Base-by-base conservation (phyloP, 129 eudicot species). In the Saussurea involucrata region DNA sequence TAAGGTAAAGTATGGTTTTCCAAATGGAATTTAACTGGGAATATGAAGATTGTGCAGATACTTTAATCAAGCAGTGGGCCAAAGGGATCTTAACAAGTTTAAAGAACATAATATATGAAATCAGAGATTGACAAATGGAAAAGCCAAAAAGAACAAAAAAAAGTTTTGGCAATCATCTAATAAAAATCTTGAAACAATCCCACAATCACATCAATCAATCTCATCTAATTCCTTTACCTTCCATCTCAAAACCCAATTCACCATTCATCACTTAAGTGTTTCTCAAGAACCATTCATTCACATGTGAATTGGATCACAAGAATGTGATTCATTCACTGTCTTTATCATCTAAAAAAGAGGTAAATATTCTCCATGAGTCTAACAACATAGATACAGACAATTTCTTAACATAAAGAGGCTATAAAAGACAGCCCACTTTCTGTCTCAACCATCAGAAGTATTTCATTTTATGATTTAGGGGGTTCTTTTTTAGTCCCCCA, bases 401-500 rank as follows among this genome's bases (percentile, higher is more conserved):
- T 78, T 75, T 87, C 61, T 80, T 65, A 82, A 84, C 91, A 82
- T 80, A 25, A 75, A 63, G 84, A 69, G 87, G 84, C 85, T 82
- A 83, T 78, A 78, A 90, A 86, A 91, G 88, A 86, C 66, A 86
- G 69, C 82, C 85, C 78, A 79, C 90, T 87, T 87, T 80, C 82
- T 78, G 55, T 42, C 69, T 15, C 78, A 63, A 67, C 73, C 78
- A 79, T 49, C 77, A 74, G 46, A 79, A 75, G 71, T 18, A 78
- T 60, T 78, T 69, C 55, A 69, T 83, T 74, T 77, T 70, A 72
- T 78, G 66, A 74, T 68, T 72, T 40, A 68, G 69, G 76, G 70
- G 72, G 63, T 46, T 44, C 78, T 85, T 90, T 84, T 92, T 90
- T 84, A 88, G 90, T 81, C 82, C 82, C 90, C 98, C 96, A 85